Evolutionary conservation across 768 basidiomycete genomes (phyloP), one percentile per base, ranked within the genome.

Genomic region (Trametes cinnabarina): DNA sequence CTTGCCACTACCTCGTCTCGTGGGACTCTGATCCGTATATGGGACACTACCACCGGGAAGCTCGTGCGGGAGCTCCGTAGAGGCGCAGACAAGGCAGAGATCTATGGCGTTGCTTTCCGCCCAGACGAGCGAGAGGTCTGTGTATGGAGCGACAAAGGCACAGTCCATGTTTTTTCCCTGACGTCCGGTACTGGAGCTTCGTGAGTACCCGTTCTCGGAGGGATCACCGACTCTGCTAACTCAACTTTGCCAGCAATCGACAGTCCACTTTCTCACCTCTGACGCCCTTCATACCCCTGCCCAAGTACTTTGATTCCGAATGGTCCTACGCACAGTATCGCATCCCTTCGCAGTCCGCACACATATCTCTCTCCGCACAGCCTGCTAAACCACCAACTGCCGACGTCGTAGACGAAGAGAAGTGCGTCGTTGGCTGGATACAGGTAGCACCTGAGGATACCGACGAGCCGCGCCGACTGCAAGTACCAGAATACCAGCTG

Each of bases 91-190:
- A 87, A 91, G 66, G 94, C 94, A 26, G 87, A 90, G 66, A 94
- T 96, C 42, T 95, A 93, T 71, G 92, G 92, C 2, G 88, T 94
- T 19, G 87, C 88, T 12, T 93, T 95, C 71, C 81, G 93, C 35
- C 86, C 85, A 4, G 92, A 93, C 64, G 94, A 95, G 66, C 82
- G 80, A 56, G 91, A 94, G 63, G 75, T 96, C 0, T 92, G 90
- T 66, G 93, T 92, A 10, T 93, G 92, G 88, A 94, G 92, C 68
- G 94, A 97, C 71, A 97, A 97, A 72, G 94, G 94, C 34, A 97
- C 94, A 0, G 85, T 97, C 7, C 94, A 97, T 69, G 78, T 94
- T 41, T 96, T 95, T 72, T 85, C 88, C 41, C 77, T 96, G 22
- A 70, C 68, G 4, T 77, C 80, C 46, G 78, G 79, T 39, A 82